Evolutionary conservation across 2,329 filamentous ascomycete species (phyloP).

Genomic region (Claviceps sp.): DNA sequence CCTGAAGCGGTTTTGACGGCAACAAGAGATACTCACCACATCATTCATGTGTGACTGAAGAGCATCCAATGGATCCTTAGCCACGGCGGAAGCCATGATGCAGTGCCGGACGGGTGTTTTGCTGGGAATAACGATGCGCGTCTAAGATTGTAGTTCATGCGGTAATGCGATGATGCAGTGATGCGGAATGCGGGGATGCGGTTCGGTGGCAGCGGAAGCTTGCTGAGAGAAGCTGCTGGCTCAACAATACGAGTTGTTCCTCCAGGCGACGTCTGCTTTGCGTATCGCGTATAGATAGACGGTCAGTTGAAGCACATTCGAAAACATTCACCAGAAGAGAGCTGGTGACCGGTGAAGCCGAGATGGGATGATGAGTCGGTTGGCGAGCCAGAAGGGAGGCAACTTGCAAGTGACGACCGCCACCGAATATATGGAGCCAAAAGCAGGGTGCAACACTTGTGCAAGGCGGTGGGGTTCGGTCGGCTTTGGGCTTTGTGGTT

Average conservation of each 20-base stretch:
- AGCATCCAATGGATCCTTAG: conserved; percentile 29
- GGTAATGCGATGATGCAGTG: not conserved
- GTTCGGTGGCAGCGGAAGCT: not conserved
- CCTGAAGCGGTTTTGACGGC: not conserved
- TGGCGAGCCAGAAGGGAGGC: not conserved
- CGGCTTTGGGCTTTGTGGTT: not conserved
- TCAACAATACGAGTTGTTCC: not conserved
- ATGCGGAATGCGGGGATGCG: not conserved
- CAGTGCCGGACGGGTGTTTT: not conserved
- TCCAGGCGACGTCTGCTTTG: not conserved
- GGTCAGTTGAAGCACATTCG: not conserved
- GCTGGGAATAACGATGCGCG: not conserved
- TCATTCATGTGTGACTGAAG: conserved; percentile 42
- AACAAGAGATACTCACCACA: conserved; percentile 28
- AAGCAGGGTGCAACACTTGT: not conserved
- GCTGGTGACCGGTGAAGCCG: not conserved
- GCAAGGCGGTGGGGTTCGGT: not conserved
- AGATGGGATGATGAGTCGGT: not conserved
- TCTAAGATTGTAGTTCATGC: not conserved
- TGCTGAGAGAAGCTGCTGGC: not conserved
- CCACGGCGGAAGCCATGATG: conserved; percentile 13
- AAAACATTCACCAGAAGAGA: not conserved
- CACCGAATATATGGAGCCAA: not conserved
- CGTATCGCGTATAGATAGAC: not conserved
- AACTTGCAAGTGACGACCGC: not conserved